These are phyloP conservation scores for Garcia nutans DNA, from an alignment of 345 rosid genomes.

Conservation along the genomic window DNA sequence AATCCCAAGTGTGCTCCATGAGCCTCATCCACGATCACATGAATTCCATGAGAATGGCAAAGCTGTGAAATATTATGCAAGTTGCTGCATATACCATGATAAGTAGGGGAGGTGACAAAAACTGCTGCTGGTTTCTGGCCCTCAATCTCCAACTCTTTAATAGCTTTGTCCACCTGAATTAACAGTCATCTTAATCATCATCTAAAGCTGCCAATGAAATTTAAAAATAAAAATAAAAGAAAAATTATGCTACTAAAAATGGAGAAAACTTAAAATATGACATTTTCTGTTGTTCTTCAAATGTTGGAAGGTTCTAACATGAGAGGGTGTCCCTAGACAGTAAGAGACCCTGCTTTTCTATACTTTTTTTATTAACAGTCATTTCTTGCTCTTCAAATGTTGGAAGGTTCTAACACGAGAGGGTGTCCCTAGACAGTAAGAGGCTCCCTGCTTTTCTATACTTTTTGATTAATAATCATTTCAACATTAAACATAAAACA, in stretches of 20 bases:
- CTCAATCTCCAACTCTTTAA: conserved; percentile 44
- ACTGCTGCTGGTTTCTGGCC: conserved; percentile 52
- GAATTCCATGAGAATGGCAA: conserved; percentile 47
- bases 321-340: too few species aligned
- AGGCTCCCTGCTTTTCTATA: too few species aligned
- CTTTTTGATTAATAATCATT: too few species aligned
- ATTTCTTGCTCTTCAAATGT: background rate
- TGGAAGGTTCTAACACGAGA: background rate
- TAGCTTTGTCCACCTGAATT: conserved; percentile 48
- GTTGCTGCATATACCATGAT: conserved; percentile 64
- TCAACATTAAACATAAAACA: background rate
- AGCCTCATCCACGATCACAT: conserved; percentile 59
- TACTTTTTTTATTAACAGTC: too few species aligned
- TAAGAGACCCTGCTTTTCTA: too few species aligned
- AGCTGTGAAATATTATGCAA: conserved; percentile 41
- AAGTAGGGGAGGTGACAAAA: conserved; percentile 63
- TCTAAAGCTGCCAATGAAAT: background rate
- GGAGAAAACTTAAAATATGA: background rate
- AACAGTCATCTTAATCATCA: background rate
- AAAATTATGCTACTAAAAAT: background rate
- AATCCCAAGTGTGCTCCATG: conserved; percentile 49
- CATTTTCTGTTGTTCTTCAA: background rate
- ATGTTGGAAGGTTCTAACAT: background rate
- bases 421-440: too few species aligned
- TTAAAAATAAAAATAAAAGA: background rate